These are phyloP conservation scores for Hyaloscypha variabilis DNA, from an alignment of 495 filamentous ascomycete genomes.

Conservation along the genomic window DNA sequence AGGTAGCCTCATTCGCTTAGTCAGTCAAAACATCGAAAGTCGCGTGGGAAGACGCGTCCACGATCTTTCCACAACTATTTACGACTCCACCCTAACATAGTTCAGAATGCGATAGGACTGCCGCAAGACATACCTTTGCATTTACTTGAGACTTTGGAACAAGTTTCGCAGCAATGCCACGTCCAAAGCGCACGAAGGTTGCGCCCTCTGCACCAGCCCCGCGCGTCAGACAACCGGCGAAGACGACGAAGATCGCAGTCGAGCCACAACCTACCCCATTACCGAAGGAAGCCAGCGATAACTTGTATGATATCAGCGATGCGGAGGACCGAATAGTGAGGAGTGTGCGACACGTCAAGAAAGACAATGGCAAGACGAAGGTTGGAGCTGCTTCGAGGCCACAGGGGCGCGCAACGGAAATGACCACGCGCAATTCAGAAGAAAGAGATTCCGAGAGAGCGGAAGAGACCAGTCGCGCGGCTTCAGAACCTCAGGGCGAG, in stretches of 20 bases:
- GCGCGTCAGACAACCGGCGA: conserved; percentile 27
- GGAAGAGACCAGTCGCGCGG: not conserved
- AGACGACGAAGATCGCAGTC: not conserved
- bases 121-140: not conserved
- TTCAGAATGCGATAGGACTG: conserved; percentile 26
- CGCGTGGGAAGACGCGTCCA: conserved; percentile 9
- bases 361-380: conserved; percentile 17
- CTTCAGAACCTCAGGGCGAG: conserved; percentile 18
- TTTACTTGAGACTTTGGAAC: not conserved
- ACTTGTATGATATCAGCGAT: conserved; percentile 32
- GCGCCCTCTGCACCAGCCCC: conserved; percentile 34
- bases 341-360: conserved; percentile 22
- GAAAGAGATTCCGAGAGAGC: not conserved
- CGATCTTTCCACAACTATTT: not conserved
- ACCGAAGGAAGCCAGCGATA: conserved; percentile 11
- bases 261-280: not conserved
- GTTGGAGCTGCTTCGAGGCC: not conserved
- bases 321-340: conserved; percentile 16
- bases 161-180: conserved; percentile 37
- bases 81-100: not conserved
- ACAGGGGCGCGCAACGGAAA: not conserved
- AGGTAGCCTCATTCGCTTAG: conserved; percentile 2
- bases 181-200: conserved; percentile 46
- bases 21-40: conserved; percentile 11
- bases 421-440: conserved; percentile 5